Base-by-base conservation (phyloP, 2,329 filamentous ascomycete species). In the Fusarium brevicatenulatum region DNA sequence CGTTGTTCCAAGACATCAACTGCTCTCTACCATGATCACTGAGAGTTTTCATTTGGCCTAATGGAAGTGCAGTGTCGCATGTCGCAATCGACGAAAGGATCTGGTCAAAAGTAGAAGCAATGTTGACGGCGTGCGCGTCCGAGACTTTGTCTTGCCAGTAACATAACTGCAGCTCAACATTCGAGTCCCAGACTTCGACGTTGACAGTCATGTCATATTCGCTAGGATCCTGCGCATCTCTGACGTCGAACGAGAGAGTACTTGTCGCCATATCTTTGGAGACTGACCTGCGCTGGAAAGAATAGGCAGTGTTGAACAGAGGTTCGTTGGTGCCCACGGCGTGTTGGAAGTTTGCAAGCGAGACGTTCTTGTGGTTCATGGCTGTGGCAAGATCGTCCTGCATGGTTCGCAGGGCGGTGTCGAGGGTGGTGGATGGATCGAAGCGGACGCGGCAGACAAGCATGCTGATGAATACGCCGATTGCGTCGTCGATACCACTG, bases 1-100 rank as follows among this genome's bases (percentile, higher is more conserved):
- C 5, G 3, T 49, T 19, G 28, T 78, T 50, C 87, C 84, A 32
- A 1, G 50, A 50, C 13, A 37, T 25, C 21, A 78, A 39, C 19
- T 76, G 71, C 11, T 69, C 46, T 6, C 12, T 50, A 44, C 75
- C 47, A 57, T 71, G 18, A 1, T 61, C 12, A 23, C 70, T 57
- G 30, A 78, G 40, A 1, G 56, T 49, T 2, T 77, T 63, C 10
- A 82, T 64, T 8, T 81, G 64, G 2, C 53, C 47, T 5, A 64
- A n/a, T 4, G 65, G 56, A 3, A 74, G 21, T 4, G 15, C 4
- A 1, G 42, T n/a, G 7, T 71, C 50, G 4, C 19, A 60, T 2
- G 40, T 36, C 2, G 54, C 12, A 0, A 76, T 62, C 0, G 71
- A 73, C 16, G 58, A 71, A 4, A 76, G 15, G 9, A 76, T 25